Evolutionary conservation across 1,139 yeast genomes (phyloP), one percentile per base, ranked within the genome.

Genomic region (Zygoascus sp.): DNA sequence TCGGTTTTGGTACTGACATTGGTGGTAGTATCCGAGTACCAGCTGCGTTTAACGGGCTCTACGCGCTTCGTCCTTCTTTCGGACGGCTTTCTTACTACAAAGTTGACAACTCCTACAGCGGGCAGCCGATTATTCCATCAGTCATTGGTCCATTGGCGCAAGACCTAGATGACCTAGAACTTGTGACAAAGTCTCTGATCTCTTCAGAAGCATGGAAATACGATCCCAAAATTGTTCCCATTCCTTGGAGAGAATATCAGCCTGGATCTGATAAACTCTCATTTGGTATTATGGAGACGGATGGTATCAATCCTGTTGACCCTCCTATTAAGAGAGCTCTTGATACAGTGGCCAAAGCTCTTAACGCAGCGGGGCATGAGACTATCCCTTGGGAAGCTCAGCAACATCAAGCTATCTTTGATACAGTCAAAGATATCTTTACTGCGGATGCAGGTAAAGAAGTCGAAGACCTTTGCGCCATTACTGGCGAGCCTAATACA

Each of bases 21-120:
- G 94, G 92, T 51, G 94, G 92, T 1, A 79, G 86, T 1, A 80
- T 84, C 53, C 74, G 92, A 60, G 80, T 76, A 6, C 94, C 92
- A 2, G 84, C 90, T 28, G 87, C 87, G 0, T 83, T 74, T 60
- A 75, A 81, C 42, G 88, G 89, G 20, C 65, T 76, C 50, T 77
- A 70, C 61, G 92, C 89, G 13, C 70, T 83, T 52, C 77, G 86
- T 64, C 90, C 90, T 36, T 72, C 87, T 5, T 69, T 83, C 3
- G 77, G 79, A 61, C 41, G 56, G 20, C 30, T 52, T 28, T 53
- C 56, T 6, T 49, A 50, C 27, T 38, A 30, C 2, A 25, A 75
- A 22, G 65, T 72, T 7, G 63, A 76, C 19, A 73, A 77, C 42
- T 78, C 81, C 0, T 67, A 69, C 46, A 72, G 76, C 1, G 74